A percentile compares a stretch with the other conserved stretches of the same genome.
phyloP scores from a whole-genome alignment of 225 moss, liverwort and hornwort species.

The Marchantia polymorpha region DNA sequence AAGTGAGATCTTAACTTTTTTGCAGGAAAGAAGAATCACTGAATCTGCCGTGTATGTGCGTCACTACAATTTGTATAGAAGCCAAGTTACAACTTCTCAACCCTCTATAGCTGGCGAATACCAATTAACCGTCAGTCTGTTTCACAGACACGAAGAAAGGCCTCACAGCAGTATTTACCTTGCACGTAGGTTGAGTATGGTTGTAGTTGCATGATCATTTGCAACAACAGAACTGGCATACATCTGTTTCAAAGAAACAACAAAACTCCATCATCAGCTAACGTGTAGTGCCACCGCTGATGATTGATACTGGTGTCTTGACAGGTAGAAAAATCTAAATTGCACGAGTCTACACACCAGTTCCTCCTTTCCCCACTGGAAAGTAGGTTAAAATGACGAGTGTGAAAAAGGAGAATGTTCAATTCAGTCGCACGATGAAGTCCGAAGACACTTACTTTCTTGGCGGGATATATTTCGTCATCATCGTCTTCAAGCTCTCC shows the following conservation, averaged over 20 bases:
- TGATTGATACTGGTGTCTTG: not conserved
- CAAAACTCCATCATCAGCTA: not conserved
- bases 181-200: conserved; percentile 53
- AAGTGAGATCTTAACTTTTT: no score
- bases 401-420: not conserved
- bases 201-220: conserved; percentile 59
- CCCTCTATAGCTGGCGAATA: no score
- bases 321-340: not conserved
- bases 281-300: no score
- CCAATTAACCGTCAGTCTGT: no score
- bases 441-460: conserved; percentile 52
- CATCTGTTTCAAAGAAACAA: conserved; percentile 50
- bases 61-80: no score
- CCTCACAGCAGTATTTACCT: conserved; percentile 44
- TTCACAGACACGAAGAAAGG: no score
- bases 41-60: no score
- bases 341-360: not conserved
- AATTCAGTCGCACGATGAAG: not conserved
- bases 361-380: not conserved
- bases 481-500: conserved; percentile 94
- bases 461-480: conserved; percentile 80
- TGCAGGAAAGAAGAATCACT: no score
- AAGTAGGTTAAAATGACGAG: not conserved
- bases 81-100: no score
- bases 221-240: conserved; percentile 52